These are phyloP conservation scores for Bombardia bombarda DNA, from an alignment of 495 filamentous ascomycete species.

Conservation along the genomic window DNA sequence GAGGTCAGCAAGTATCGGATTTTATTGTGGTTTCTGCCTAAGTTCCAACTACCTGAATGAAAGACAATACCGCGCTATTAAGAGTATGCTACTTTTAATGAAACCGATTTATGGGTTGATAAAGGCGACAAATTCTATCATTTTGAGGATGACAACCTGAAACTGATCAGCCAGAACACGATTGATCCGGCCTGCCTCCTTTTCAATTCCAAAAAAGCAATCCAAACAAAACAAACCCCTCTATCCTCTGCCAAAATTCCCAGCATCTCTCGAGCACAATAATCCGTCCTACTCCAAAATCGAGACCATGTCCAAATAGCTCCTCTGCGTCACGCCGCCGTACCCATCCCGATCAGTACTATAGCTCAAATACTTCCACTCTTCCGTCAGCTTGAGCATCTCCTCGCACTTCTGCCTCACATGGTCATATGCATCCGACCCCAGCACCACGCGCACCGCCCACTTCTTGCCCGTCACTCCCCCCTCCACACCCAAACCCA, in stretches of 20 bases:
- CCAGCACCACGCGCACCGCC: constrained; percentile 14
- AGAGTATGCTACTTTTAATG: no score
- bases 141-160: no score
- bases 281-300: constrained; percentile 3
- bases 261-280: not conserved
- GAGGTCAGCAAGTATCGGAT: no score
- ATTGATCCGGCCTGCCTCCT: no score
- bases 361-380: constrained; percentile 13
- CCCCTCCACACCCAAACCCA: no score
- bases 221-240: not conserved
- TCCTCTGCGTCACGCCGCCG: constrained; percentile 1
- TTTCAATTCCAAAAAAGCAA: not conserved
- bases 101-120: no score
- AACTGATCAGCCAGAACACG: no score
- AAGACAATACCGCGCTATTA: no score
- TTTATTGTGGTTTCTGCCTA: no score
- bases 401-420: constrained; percentile 13
- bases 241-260: not conserved
- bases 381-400: constrained; percentile 8
- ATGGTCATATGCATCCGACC: constrained; percentile 12
- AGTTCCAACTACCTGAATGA: no score
- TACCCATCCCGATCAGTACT: constrained; percentile 15
- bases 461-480: constrained; percentile 12
- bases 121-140: no score
- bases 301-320: constrained; percentile 7